Conservation (phyloP, 2,329 filamentous ascomycete genomes). For the Venturia aucupariae region DNA sequence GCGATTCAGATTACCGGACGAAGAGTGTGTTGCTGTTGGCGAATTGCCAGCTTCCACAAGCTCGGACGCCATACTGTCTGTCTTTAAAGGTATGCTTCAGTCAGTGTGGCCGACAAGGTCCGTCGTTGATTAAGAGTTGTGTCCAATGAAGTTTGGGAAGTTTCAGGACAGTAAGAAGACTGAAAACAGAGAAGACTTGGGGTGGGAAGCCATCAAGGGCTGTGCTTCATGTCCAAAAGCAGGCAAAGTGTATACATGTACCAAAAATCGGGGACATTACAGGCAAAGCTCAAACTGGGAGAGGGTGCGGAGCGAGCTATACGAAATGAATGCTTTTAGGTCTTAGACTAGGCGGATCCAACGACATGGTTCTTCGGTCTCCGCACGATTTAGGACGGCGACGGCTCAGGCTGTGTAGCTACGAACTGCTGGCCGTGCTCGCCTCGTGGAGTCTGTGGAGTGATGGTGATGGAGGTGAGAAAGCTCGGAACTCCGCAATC, state of each 20-base stretch:
- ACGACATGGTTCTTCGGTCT: not conserved
- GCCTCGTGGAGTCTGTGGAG: not conserved
- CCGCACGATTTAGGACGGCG: not conserved
- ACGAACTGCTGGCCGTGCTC: not conserved
- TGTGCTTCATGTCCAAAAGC: not conserved
- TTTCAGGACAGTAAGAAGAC: not conserved
- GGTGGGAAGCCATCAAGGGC: not conserved
- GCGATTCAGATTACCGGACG: slow-evolving; percentile 13
- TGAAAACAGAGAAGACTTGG: not conserved
- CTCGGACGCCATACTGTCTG: not conserved
- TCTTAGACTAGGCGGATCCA: not conserved
- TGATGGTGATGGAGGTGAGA: not conserved
- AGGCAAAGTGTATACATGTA: not conserved
- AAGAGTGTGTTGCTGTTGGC: not conserved
- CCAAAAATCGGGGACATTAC: not conserved
- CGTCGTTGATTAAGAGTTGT: not conserved
- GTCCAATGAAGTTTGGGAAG: not conserved
- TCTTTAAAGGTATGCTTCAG: not conserved
- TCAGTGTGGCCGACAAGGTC: not conserved
- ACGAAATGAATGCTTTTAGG: not conserved
- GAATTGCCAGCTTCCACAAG: not conserved
- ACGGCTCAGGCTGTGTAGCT: not conserved
- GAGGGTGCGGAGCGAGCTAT: not conserved
- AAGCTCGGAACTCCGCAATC: not conserved
- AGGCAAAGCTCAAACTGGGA: too few species aligned